Evolutionary conservation across 2,329 filamentous ascomycete genomes (phyloP), one percentile per base, ranked within the genome.

Genomic region (Pestalotiopsis sp.): DNA sequence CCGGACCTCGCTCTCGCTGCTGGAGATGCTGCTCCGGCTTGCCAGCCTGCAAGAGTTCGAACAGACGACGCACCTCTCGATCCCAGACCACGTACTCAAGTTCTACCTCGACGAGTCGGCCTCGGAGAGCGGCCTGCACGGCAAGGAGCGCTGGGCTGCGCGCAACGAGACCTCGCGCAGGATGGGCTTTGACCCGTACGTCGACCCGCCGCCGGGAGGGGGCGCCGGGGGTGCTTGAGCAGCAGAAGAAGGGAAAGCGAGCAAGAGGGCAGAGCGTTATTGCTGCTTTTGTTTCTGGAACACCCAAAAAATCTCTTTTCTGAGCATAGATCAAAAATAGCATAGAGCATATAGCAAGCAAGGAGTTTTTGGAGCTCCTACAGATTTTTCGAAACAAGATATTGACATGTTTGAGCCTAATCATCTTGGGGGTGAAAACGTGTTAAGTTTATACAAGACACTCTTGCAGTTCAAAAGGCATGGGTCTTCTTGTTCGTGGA

Each of bases 41-140:
- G 91, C 92, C 4, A 93, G 94, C 25, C 87, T 97, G 14, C 95
- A 97, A 77, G 94, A 97, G 82, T 97, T 96, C 79, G 93, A 97
- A 77, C 95, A 98, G 83, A 88, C 90, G 55, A 94, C 93, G 0
- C 94, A 97, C 75, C 87, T 97, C n/a, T 89, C 93, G 6, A 96
- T 97, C 70, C 93, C 93, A 1, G 95, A 98, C 77, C 93, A 97
- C 74, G 89, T 97, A 2, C 84, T 97, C 55, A 94, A 92, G 65
- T 97, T 97, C 82, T 98, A 97, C 81, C 84, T 98, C 17, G 87
- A 89, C 69, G 86, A 89, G 62, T 77, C 76, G 68, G 85, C 84
- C 2, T 88, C 86, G 6, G 86, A 85, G 2, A 86, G 85, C 4
- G 84, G 86, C 0, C 71, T 87, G 23, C 76, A 78, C 6, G 85